phyloP scores from a whole-genome alignment of 305 asterid genomes.

The Stenogyne calaminthoides region DNA sequence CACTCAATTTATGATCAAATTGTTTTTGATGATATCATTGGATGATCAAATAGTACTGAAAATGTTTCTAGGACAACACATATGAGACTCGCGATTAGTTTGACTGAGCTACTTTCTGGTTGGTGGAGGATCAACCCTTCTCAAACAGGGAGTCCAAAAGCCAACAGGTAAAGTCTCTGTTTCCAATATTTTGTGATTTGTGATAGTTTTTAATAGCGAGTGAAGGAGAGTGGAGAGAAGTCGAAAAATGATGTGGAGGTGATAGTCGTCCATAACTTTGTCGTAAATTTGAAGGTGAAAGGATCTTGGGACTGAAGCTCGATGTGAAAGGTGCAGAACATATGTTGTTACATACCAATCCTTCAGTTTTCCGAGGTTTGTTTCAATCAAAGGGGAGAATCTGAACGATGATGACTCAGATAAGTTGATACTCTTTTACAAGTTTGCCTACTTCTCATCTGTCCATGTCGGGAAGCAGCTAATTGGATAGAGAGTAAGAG shows the following conservation, averaged over 20 bases:
- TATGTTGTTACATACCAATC: slow-evolving; percentile 9
- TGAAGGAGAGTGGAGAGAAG: no score
- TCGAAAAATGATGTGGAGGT: neutral
- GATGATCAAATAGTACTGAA: no score
- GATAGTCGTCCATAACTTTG: neutral
- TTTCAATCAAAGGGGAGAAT: slow-evolving; percentile 11
- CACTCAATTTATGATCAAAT: slow-evolving; percentile 18
- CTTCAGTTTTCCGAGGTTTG: slow-evolving; percentile 20
- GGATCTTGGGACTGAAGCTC: slow-evolving; percentile 35
- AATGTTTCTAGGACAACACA: slow-evolving; percentile 28
- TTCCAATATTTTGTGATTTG: neutral
- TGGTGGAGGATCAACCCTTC: slow-evolving; percentile 72
- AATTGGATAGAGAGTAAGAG: neutral
- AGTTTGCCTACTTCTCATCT: neutral
- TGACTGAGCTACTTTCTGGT: slow-evolving; percentile 53
- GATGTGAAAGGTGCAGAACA: slow-evolving; percentile 26
- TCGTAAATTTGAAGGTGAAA: slow-evolving; percentile 36
- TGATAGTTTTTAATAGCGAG: no score
- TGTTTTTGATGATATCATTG: no score
- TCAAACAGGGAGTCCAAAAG: slow-evolving; percentile 53
- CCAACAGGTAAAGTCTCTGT: slow-evolving; percentile 56
- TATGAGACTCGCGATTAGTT: slow-evolving; percentile 40
- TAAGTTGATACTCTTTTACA: neutral
- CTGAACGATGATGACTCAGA: slow-evolving; percentile 2
- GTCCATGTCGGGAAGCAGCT: neutral